Evolutionary conservation across 345 rosid species (phyloP).

Genomic region (Gossypium longicalyx): DNA sequence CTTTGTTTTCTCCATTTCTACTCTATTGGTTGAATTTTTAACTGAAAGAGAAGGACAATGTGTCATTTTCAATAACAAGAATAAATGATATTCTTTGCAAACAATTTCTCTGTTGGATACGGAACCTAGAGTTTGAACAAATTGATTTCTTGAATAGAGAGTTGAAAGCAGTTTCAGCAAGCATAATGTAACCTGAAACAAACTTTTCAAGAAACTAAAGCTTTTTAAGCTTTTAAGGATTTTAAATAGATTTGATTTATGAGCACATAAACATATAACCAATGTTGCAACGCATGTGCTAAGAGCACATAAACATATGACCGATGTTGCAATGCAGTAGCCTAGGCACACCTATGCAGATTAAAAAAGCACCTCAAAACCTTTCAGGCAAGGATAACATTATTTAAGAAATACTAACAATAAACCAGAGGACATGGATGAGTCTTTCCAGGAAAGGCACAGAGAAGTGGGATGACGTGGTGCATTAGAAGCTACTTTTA

Average conservation of each 20-base stretch:
- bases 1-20: neutral
- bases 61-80: neutral
- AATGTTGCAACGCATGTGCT: neutral
- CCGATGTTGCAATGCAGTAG: neutral
- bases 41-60: neutral
- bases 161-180: neutral
- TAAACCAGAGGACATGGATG: neutral
- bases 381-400: neutral
- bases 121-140: neutral
- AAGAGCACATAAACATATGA: neutral
- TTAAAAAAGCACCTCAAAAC: neutral
- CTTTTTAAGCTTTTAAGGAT: neutral
- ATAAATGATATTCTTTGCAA: neutral
- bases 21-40: neutral
- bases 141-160: neutral
- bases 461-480: neutral
- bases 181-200: neutral
- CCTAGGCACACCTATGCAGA: neutral
- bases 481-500: neutral
- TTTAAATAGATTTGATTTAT: neutral
- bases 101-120: neutral
- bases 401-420: neutral
- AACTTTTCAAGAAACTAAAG: neutral
- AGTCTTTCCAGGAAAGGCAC: neutral
- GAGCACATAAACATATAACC: neutral